A percentile compares a stretch with the other conserved stretches of the same genome.
These are phyloP conservation scores for Cordyceps pruinosa DNA, from an alignment of 2,329 filamentous ascomycete species.

Conservation along the genomic window DNA sequence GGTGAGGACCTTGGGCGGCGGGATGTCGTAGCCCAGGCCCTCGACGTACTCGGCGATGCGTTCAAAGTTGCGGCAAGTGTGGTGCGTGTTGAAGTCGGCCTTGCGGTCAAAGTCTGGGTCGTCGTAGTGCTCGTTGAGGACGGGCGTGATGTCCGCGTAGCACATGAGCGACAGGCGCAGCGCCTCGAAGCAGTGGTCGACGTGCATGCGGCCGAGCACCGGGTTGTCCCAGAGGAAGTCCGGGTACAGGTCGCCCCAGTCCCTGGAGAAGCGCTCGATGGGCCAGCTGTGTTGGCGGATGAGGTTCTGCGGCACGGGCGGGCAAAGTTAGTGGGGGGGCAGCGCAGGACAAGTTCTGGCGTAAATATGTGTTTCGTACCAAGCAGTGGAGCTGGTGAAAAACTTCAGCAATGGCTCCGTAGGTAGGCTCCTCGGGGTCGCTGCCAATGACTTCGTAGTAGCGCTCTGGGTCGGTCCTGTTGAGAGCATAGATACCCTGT, in stretches of 20 bases:
- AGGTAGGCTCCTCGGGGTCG: conserved; percentile 6
- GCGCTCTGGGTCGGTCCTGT: conserved; percentile 3
- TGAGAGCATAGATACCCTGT: conserved; percentile 5
- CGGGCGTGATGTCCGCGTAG: conserved; percentile 12
- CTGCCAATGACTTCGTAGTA: conserved; percentile 10
- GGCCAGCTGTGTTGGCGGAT: conserved; percentile 13
- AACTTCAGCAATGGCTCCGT: conserved; percentile 12
- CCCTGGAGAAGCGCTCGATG: conserved; percentile 6
- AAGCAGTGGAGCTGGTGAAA: conserved; percentile 16
- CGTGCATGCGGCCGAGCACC: conserved; percentile 11
- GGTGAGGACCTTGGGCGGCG: not conserved
- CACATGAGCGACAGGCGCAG: conserved; percentile 19
- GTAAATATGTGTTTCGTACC: too few species aligned
- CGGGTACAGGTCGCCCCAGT: conserved; percentile 12
- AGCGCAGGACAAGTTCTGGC: too few species aligned
- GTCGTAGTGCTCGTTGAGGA: conserved; percentile 7
- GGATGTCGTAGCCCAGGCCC: conserved; percentile 8
- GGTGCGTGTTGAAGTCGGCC: conserved; percentile 13
- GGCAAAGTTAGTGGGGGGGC: not conserved
- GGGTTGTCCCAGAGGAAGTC: conserved; percentile 4
- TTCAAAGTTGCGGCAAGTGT: conserved; percentile 13
- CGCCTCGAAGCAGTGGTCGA: conserved; percentile 28
- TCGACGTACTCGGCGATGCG: conserved; percentile 11
- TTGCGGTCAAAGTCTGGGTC: conserved; percentile 9
- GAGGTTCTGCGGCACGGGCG: conserved; percentile 5